Base-by-base conservation (phyloP, 129 eudicot species). In the Cynara cardunculus region DNA sequence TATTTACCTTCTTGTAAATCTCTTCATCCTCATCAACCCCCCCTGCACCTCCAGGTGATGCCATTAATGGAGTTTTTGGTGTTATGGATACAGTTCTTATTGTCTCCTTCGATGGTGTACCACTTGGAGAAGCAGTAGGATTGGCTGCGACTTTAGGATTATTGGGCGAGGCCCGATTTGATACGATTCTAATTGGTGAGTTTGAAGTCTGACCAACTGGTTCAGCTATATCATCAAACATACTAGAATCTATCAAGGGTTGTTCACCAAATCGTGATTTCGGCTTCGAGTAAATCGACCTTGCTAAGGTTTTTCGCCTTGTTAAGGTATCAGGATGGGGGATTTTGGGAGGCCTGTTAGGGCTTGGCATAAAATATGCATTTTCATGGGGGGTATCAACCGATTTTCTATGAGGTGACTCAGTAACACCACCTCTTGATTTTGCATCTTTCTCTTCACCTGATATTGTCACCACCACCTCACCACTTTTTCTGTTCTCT, bases 181-280 rank as follows among this genome's bases (percentile, higher is more conserved):
- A 84, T 10, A 26, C 7, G 26, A 39, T 37, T 3, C 80, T 77
- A 32, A n/a, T 25, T 61, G 91, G 89, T 3, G 91, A 87, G 79
- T 65, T 85, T 18, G 81, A 72, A 26, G 77, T 74, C 65, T 81
- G 85, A 18, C 65, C 85, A 59, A 18, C 81, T 25, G 77, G 84
- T 62, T 84, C 93, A 53, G 70, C 7, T 28, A 75, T 80, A 22
- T 89, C 86, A 70, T 85, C 97, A 10, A 94, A 77, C 91, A 86
- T 78, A 24, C 68, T 75, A 18, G 86, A 84, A 49, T 92, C 97
- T 34, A 90, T 76, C 26, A 85, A 73, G 46, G 96, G 73, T 37
- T 84, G 96, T 74, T 94, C 98, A 25, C 97, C 98, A 75, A 94
- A 91, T 78, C 98, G 86, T 7, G 97, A 92, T 39, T 90, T 94